These are phyloP conservation scores for Gracilaria gracilis DNA, from an alignment of 23 red algal species.

Conservation along the genomic window DNA sequence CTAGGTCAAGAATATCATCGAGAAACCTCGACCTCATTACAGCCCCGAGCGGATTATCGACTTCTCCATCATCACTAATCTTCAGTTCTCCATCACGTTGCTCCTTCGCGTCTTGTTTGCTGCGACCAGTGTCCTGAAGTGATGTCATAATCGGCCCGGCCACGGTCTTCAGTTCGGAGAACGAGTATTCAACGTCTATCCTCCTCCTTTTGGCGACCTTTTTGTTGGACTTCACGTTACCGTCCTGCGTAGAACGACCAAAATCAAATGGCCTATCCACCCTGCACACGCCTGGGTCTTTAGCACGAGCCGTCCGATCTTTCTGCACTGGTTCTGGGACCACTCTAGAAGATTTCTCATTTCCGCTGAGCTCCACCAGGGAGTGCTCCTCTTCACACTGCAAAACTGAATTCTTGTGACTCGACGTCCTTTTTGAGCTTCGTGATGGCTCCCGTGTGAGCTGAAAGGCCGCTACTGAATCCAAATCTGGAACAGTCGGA, in stretches of 20 bases:
- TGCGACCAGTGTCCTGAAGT: background rate
- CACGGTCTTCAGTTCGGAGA: background rate
- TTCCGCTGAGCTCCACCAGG: background rate
- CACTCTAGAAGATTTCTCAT: background rate
- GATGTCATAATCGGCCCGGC: background rate
- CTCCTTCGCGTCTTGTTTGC: background rate
- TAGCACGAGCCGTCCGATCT: background rate
- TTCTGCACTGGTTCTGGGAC: background rate
- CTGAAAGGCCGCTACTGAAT: background rate
- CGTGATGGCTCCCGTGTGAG: background rate
- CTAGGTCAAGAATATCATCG: slow-evolving; percentile 8
- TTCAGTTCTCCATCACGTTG: background rate
- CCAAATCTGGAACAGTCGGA: background rate
- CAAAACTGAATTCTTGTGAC: background rate
- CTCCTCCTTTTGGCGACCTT: background rate
- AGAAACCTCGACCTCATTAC: background rate
- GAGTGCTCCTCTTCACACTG: background rate
- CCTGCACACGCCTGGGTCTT: background rate
- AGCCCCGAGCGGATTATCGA: background rate
- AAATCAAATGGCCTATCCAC: background rate
- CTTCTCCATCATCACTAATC: background rate
- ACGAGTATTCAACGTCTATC: background rate
- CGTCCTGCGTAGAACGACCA: background rate
- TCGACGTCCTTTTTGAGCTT: background rate
- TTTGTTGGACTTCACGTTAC: background rate